Evolutionary conservation across 2,329 filamentous ascomycete genomes (phyloP), one percentile per base, ranked within the genome.

Genomic region (Colletotrichum magnum): DNA sequence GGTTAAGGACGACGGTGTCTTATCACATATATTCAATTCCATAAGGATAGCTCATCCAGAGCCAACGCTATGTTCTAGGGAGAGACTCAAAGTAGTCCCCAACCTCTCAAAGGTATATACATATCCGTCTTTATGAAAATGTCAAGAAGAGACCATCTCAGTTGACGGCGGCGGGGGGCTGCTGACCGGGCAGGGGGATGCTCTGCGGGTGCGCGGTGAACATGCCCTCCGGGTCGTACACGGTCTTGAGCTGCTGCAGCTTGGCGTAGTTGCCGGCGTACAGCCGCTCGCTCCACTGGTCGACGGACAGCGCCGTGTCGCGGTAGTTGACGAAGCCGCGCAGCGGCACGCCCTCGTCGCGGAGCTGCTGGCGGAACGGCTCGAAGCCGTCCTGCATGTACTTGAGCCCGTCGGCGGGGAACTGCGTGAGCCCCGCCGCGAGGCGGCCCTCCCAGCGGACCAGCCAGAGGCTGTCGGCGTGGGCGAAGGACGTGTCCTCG

Each of bases 301-400:
- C 56, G 2, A 64, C 62, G 24, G 63, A 36, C 5, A 72, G 59
- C 7, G 68, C 68, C 0, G 70, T 68, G 51, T 72, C 70, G 18
- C 58, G 62, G 68, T 72, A 72, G 70, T 72, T 72, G 24, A 70
- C 68, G 32, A 72, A 72, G 51, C 67, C 63, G 32, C 70, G 70
- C 1, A 72, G 70, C 1, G 70, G 63, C 32, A 53, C 50, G 43
- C 68, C 68, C 47, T 60, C 68, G 13, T 26, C 39, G 2, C 13
- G 47, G 24, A 72, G 32, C 54, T 69, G 60, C 36, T 61, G n/a
- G 36, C 50, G 54, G 59, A 70, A 68, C 41, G 70, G 70, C 54
- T 74, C 72, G 6, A 62, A 12, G n/a, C 89, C 76, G 72, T 87
- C 80, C 43, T 84, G 81, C 32, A 80, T 80, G 73, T 86, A 86